Evolutionary conservation across 495 filamentous ascomycete genomes (phyloP).

Genomic region (Mytilinidion resinicola): DNA sequence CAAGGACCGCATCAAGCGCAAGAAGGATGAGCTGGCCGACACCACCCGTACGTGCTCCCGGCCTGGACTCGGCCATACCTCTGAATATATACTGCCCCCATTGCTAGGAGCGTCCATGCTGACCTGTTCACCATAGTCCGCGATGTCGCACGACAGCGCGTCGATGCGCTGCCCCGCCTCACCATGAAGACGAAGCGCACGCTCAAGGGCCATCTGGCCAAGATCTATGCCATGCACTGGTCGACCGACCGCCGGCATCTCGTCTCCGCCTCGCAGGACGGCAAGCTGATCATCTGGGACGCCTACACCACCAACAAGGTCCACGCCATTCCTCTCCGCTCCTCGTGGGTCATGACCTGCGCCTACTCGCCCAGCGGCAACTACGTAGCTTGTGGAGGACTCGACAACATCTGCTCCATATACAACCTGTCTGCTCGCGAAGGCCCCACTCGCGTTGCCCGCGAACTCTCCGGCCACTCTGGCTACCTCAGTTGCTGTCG

Average conservation of each 20-base stretch:
- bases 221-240: conserved; percentile 99
- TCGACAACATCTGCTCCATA: conserved; percentile 99
- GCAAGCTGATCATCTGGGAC: conserved; percentile 99
- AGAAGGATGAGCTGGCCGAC: conserved; percentile 98
- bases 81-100: neutral
- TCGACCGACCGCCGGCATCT: conserved; percentile 97
- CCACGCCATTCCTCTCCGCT: conserved; percentile 95
- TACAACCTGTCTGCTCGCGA: conserved; percentile 97
- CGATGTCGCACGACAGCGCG: conserved; percentile 79
- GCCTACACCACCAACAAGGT: conserved; percentile 99
- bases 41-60: conserved; percentile 72
- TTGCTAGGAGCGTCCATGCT: conserved; percentile 5
- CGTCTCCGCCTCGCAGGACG: conserved; percentile 96
- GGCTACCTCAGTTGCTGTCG: conserved; percentile 98
- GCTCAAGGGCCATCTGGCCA: conserved; percentile 93
- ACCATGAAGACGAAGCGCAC: conserved; percentile 95
- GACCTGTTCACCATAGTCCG: conserved; percentile 57
- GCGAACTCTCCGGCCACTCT: conserved; percentile 93
- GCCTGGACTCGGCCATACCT: neutral
- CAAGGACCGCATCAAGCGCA: conserved; percentile 98
- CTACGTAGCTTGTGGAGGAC: conserved; percentile 94
- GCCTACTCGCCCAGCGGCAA: conserved; percentile 98
- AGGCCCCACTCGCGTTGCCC: conserved; percentile 90
- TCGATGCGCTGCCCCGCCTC: conserved; percentile 82
- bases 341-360: conserved; percentile 99